phyloP scores from a whole-genome alignment of 306 rosid species.

The Cicer pinnatifidum region DNA sequence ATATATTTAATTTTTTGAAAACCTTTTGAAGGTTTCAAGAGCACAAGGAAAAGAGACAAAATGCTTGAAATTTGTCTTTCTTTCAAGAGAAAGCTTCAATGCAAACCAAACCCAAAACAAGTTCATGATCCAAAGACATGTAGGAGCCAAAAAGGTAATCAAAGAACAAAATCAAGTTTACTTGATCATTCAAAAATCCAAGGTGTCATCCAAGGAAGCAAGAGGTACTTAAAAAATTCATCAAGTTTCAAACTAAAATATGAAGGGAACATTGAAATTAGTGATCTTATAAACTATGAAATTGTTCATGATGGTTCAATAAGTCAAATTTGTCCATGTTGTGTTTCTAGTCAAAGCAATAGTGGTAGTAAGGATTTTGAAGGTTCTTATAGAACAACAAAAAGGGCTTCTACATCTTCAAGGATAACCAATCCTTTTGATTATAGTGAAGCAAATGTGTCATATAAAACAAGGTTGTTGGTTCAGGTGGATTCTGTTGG shows the following conservation, averaged over 20 bases:
- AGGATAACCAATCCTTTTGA: constrained; percentile 24
- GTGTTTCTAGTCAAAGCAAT: constrained; percentile 25
- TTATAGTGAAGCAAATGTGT: constrained; percentile 34
- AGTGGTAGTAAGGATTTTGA: constrained; percentile 29
- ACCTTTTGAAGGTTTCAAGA: constrained; percentile 28
- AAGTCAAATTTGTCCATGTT: not conserved
- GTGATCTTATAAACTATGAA: constrained; percentile 43
- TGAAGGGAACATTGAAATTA: constrained; percentile 30
- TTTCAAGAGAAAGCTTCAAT: constrained; percentile 53
- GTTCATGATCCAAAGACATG: constrained; percentile 56
- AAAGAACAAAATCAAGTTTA: constrained; percentile 36
- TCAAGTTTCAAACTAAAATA: constrained; percentile 35
- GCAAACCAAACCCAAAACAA: constrained; percentile 52
- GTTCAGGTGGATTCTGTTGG: constrained; percentile 40
- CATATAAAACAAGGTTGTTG: constrained; percentile 30
- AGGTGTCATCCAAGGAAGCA: constrained; percentile 49
- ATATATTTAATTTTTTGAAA: constrained; percentile 31
- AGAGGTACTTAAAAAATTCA: constrained; percentile 45
- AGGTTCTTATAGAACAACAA: constrained; percentile 37
- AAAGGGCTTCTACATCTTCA: constrained; percentile 23
- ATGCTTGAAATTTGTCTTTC: constrained; percentile 53
- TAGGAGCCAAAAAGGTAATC: constrained; percentile 22
- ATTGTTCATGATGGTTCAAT: constrained; percentile 36
- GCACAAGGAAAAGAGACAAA: constrained; percentile 26
- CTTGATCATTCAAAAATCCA: constrained; percentile 39